A percentile compares a stretch with the other conserved stretches of the same genome.
phyloP scores from a whole-genome alignment of 176 grass and related monocot genomes.

The Oryza glaberrima region DNA sequence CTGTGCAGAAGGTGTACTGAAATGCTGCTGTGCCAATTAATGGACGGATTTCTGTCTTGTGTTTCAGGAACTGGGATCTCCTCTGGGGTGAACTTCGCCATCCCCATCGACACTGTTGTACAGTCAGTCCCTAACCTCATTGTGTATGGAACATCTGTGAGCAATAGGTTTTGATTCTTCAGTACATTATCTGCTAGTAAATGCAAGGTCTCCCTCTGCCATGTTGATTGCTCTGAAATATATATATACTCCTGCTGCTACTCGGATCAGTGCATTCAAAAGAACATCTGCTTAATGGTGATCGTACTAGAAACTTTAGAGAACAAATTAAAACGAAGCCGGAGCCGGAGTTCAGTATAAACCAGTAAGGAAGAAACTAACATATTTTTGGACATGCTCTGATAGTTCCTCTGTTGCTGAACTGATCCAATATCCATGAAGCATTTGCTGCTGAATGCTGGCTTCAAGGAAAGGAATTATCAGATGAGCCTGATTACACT shows the following conservation, averaged over 20 bases:
- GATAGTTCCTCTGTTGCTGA: not conserved
- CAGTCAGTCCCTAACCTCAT: conserved; percentile 70
- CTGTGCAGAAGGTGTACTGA: conserved; percentile 13
- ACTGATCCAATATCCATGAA: not conserved
- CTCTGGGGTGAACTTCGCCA: conserved; percentile 87
- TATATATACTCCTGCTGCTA: not conserved
- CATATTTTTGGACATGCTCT: not conserved
- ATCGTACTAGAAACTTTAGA: not conserved
- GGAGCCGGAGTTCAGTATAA: not conserved
- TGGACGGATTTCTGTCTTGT: conserved; percentile 18
- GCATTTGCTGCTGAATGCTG: not conserved
- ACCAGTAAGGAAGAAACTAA: not conserved
- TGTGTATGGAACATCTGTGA: conserved; percentile 70
- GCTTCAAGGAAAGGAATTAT: not conserved
- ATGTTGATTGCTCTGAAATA: not conserved
- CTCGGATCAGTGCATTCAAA: not conserved
- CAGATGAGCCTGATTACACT: not conserved
- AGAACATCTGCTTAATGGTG: not conserved
- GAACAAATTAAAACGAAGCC: not conserved
- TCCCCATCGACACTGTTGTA: conserved; percentile 75
- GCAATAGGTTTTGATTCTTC: conserved; percentile 68
- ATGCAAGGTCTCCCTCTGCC: conserved; percentile 13
- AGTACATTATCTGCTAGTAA: not conserved
- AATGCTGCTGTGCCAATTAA: conserved; percentile 26
- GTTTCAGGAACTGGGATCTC: conserved; percentile 81